These are phyloP conservation scores for Lepidopterella palustris DNA, from an alignment of 495 filamentous ascomycete genomes.

Conservation along the genomic window DNA sequence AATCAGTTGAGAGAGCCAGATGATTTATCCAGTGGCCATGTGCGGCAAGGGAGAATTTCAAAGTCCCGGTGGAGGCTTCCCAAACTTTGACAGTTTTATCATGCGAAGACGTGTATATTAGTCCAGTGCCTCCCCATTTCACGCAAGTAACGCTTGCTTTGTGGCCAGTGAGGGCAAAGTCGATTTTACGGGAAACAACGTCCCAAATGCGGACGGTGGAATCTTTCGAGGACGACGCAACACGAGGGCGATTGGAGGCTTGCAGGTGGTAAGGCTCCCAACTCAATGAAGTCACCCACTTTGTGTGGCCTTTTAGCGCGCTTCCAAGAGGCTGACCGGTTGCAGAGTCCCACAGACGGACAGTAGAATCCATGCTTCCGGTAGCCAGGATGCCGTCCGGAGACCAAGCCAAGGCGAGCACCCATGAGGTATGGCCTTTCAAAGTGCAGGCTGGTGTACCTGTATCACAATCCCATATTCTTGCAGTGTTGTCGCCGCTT, in stretches of 20 bases:
- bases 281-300: conserved; percentile 79
- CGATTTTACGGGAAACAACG: conserved; percentile 66
- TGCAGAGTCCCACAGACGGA: conserved; percentile 83
- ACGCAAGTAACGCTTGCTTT: conserved; percentile 84
- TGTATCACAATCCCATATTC: conserved; percentile 94
- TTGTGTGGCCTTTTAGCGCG: conserved; percentile 80
- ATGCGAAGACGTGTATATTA: conserved; percentile 83
- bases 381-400: conserved; percentile 84
- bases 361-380: conserved; percentile 87
- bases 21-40: conserved; percentile 98
- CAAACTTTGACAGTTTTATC: conserved; percentile 93
- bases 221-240: conserved; percentile 89
- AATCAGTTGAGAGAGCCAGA: conserved; percentile 88
- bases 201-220: conserved; percentile 86
- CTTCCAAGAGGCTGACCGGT: conserved; percentile 70
- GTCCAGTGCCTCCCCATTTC: conserved; percentile 84
- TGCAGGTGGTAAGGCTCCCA: conserved; percentile 96
- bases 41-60: conserved; percentile 68
- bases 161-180: conserved; percentile 79
- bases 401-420: conserved; percentile 79
- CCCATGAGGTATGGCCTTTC: conserved; percentile 91
- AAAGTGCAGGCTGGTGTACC: conserved; percentile 84
- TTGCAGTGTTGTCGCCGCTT: conserved; percentile 83
- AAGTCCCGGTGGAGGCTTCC: conserved; percentile 69
- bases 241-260: conserved; percentile 60